Evolutionary conservation across 2,329 filamentous ascomycete species (phyloP).

Genomic region (Macrophomina phaseolina): DNA sequence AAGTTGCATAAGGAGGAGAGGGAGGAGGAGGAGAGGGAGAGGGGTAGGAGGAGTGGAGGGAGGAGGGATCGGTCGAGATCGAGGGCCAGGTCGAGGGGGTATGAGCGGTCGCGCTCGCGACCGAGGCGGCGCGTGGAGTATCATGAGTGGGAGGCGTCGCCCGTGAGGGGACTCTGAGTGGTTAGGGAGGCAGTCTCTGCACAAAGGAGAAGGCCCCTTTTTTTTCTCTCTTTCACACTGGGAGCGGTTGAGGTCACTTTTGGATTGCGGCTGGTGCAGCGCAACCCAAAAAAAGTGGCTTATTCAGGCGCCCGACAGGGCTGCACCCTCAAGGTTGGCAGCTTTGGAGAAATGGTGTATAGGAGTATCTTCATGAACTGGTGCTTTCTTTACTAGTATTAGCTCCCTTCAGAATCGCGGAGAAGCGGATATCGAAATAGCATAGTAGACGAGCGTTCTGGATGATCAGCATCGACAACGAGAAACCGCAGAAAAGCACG

Average conservation of each 20-base stretch:
- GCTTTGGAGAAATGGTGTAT: background rate
- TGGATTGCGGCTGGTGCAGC: background rate
- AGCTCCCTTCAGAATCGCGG: background rate
- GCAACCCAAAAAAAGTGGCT: conserved; percentile 1
- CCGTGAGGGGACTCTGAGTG: background rate
- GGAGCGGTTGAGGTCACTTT: conserved; percentile 2
- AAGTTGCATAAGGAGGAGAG: background rate
- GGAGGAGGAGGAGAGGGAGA: background rate
- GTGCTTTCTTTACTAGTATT: background rate
- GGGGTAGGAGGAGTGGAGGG: background rate
- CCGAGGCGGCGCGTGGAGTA: conserved; percentile 1
- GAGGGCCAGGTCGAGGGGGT: background rate
- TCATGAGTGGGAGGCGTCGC: background rate
- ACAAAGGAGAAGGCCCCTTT: background rate
- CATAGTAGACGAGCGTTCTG: background rate
- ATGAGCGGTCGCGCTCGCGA: conserved; percentile 3
- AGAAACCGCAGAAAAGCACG: background rate
- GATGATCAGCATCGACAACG: background rate
- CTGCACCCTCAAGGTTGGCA: background rate
- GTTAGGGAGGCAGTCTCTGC: background rate
- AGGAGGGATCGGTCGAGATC: background rate
- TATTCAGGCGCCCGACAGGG: conserved; percentile 8
- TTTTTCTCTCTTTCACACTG: background rate
- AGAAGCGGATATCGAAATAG: background rate
- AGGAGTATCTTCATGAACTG: background rate